phyloP scores from a whole-genome alignment of 805 yeast species.

The Lipomyces starkeyi region DNA sequence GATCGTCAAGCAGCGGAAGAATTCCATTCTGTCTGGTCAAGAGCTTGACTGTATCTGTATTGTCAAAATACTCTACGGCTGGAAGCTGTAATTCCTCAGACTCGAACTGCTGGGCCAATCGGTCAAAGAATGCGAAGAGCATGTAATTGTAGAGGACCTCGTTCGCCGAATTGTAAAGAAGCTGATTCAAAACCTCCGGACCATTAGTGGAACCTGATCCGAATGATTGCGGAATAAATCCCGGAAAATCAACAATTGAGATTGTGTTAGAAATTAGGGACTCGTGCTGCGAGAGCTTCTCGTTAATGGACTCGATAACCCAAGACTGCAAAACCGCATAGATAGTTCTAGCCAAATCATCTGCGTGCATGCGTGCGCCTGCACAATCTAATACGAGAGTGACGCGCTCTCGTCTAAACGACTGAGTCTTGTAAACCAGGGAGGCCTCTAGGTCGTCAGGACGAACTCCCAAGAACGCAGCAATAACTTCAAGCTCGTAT shows the following conservation, averaged over 20 bases:
- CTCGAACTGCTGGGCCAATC: conserved; percentile 48
- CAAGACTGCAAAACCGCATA: conserved; percentile 50
- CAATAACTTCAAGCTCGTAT: conserved; percentile 46
- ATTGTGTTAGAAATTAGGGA: conserved; percentile 46
- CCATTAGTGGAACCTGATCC: conserved; percentile 18
- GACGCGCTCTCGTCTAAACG: conserved; percentile 49
- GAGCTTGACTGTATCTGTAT: conserved; percentile 60
- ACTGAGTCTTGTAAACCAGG: conserved; percentile 49
- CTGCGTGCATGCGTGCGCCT: conserved; percentile 52
- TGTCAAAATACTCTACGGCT: conserved; percentile 62
- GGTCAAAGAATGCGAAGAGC: conserved; percentile 48
- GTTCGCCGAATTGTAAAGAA: conserved; percentile 52
- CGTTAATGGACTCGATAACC: conserved; percentile 49
- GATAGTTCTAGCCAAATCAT: conserved; percentile 50
- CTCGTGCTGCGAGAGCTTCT: conserved; percentile 44
- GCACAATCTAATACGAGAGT: conserved; percentile 50
- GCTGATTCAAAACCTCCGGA: conserved; percentile 45
- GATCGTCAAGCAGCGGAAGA: conserved; percentile 49
- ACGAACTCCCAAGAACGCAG: conserved; percentile 50
- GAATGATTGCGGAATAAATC: conserved; percentile 44
- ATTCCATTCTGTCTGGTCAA: conserved; percentile 53
- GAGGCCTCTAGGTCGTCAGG: conserved; percentile 49
- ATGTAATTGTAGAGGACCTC: conserved; percentile 50
- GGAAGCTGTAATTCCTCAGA: conserved; percentile 55
- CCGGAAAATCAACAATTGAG: conserved; percentile 51